phyloP scores from a whole-genome alignment of 306 rosid species.

The Sindora glabra region DNA sequence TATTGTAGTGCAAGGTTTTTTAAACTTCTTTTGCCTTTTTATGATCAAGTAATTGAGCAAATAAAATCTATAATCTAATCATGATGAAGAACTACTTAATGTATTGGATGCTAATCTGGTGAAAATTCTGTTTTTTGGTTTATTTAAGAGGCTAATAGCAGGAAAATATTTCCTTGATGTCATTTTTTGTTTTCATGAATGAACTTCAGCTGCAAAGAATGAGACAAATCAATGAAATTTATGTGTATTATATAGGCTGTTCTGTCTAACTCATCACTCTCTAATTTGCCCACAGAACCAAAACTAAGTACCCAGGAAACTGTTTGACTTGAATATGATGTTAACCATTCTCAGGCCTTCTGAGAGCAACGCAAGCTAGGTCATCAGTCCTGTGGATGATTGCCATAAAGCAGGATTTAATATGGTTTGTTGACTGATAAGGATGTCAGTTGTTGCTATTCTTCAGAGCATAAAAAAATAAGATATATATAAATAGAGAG shows the following conservation, averaged over 20 bases:
- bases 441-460: neutral
- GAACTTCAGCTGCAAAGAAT: no score
- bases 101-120: no score
- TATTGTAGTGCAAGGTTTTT: neutral
- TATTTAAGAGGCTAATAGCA: no score
- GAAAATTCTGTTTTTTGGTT: no score
- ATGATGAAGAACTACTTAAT: no score
- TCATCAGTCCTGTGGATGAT: slow-evolving; percentile 3
- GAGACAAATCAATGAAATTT: no score
- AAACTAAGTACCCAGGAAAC: neutral
- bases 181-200: no score
- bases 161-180: no score
- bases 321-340: neutral
- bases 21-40: no score
- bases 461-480: neutral
- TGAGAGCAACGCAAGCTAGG: neutral
- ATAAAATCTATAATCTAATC: no score
- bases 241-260: neutral
- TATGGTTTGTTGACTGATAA: neutral
- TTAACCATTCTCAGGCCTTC: neutral
- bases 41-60: no score
- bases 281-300: neutral
- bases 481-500: neutral
- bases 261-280: neutral
- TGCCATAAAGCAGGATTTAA: neutral